Evolutionary conservation across 129 eudicot species (phyloP).

Genomic region (Arctium lappa): DNA sequence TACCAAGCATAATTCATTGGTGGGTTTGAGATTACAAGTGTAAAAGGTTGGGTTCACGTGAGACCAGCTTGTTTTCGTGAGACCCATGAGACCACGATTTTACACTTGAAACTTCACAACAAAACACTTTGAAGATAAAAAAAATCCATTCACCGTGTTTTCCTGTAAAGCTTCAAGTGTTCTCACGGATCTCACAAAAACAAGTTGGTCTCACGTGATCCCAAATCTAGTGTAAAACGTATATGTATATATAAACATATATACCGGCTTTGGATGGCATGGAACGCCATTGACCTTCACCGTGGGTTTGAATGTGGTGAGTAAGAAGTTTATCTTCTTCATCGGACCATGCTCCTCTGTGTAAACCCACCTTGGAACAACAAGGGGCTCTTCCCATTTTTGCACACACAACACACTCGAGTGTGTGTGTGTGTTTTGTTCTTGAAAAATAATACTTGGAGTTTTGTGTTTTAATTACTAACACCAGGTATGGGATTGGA

Average conservation of each 20-base stretch:
- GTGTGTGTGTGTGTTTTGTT: neutral
- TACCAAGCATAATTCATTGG: too few relatives aligned
- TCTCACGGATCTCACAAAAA: too few relatives aligned
- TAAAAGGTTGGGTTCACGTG: too few relatives aligned
- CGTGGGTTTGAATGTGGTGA: constrained; percentile 35
- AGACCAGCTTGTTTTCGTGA: too few relatives aligned
- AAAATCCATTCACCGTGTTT: too few relatives aligned
- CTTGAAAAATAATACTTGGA: neutral
- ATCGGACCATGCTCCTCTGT: constrained; percentile 44
- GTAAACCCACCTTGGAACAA: constrained; percentile 40
- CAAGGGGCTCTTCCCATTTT: constrained; percentile 42
- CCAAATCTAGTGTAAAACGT: too few relatives aligned
- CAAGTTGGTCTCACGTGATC: too few relatives aligned
- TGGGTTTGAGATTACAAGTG: neutral
- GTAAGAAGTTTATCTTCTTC: constrained; percentile 41
- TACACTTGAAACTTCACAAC: too few relatives aligned
- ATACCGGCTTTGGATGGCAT: constrained; percentile 49
- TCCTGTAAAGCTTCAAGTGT: too few relatives aligned
- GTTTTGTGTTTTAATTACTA: neutral
- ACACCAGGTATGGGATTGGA: neutral
- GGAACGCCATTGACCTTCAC: constrained; percentile 45
- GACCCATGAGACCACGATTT: too few relatives aligned
- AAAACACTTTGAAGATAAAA: too few relatives aligned
- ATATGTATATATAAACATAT: neutral
- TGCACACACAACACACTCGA: neutral